Evolutionary conservation across 345 rosid species (phyloP).

Genomic region (Populus pruinosa): DNA sequence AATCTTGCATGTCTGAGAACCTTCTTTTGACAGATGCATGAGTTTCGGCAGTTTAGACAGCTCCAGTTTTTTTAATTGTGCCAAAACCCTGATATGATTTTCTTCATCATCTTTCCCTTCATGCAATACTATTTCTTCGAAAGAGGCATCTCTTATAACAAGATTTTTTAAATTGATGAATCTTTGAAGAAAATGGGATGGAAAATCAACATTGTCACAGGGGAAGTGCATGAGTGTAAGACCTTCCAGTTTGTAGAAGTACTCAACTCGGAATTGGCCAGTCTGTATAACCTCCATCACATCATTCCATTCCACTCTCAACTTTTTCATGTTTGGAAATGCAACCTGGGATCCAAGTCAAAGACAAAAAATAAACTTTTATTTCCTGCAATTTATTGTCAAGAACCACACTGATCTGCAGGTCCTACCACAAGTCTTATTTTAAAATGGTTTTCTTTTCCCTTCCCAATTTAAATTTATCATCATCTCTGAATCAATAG

Average conservation of each 20-base stretch:
- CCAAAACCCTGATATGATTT: background rate
- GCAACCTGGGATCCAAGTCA: background rate
- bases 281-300: background rate
- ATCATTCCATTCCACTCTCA: constrained; percentile 7
- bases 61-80: background rate
- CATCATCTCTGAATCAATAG: too few species aligned
- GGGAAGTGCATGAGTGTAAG: background rate
- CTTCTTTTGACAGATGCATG: background rate
- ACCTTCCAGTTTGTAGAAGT: background rate
- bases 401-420: background rate
- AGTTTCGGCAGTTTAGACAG: background rate
- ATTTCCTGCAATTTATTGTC: background rate
- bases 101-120: background rate
- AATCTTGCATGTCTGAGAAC: background rate
- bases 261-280: background rate
- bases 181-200: background rate
- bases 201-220: background rate
- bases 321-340: background rate
- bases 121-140: background rate
- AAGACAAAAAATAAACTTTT: background rate
- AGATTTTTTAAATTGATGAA: background rate
- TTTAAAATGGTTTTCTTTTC: too few species aligned
- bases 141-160: background rate
- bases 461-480: too few species aligned
- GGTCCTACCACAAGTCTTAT: background rate